Percentiles rank a stretch among this genome's conserved stretches.
phyloP scores from a whole-genome alignment of 2,329 filamentous ascomycete species.

The Westerdykella aurantiaca region DNA sequence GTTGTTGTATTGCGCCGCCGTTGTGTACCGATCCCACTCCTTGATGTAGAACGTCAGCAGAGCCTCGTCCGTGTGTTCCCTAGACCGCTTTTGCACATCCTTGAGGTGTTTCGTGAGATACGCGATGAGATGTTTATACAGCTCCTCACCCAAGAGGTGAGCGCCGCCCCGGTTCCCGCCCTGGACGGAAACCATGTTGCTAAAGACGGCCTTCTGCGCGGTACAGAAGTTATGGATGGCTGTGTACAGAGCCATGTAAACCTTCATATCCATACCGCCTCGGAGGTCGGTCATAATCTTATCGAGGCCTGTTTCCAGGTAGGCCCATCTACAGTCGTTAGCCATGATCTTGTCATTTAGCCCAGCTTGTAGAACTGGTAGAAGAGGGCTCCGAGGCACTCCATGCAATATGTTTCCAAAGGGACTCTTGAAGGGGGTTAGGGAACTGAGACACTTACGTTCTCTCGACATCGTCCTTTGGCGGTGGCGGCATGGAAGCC shows the following conservation, averaged over 20 bases:
- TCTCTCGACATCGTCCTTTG: constrained; percentile 55
- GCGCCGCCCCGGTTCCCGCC: constrained; percentile 77
- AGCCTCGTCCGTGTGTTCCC: constrained; percentile 80
- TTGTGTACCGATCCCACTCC: constrained; percentile 94
- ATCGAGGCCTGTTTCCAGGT: constrained; percentile 80
- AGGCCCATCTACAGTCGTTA: constrained; percentile 65
- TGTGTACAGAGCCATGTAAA: constrained; percentile 97
- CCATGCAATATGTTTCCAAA: neutral
- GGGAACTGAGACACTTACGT: constrained; percentile 47
- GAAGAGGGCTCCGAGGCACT: neutral
- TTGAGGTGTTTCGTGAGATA: constrained; percentile 76
- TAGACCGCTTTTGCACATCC: constrained; percentile 65
- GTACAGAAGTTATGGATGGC: constrained; percentile 99
- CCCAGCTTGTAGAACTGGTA: too few species aligned
- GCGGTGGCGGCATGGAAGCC: constrained; percentile 38
- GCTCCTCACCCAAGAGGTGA: constrained; percentile 88
- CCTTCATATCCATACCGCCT: constrained; percentile 88
- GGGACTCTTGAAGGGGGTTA: neutral
- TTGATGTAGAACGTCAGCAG: constrained; percentile 89
- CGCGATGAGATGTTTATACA: constrained; percentile 84
- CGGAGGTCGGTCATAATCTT: constrained; percentile 91
- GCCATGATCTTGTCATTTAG: neutral
- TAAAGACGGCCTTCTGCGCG: constrained; percentile 76
- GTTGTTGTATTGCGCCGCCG: constrained; percentile 94
- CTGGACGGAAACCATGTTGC: too few species aligned